Evolutionary conservation across 2,329 filamentous ascomycete species (phyloP), one percentile per base, ranked within the genome.

Genomic region (Clarireedia monteithiana): DNA sequence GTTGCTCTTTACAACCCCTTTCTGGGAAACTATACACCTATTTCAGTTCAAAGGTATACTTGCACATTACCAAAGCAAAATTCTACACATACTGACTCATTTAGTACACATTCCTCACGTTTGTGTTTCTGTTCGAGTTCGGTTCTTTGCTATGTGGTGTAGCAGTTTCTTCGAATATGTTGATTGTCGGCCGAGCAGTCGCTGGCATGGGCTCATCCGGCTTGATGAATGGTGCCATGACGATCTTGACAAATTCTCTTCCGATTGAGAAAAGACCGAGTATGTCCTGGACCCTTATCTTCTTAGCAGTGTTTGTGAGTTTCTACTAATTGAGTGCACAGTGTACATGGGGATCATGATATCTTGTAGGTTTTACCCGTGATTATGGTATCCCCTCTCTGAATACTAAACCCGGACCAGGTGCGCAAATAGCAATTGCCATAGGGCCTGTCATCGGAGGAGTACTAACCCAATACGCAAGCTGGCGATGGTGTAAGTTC

Each of bases 161-260:
- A 55, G 75, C 80, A 0, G 68, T 63, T 0, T 76, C 71, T 14
- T 78, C 77, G 0, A 61, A 66, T 0, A 78, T 77, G 70, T 74
- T 84, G 53, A 83, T 84, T 53, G 64, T 75, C 5, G 79, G 80
- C 2, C 73, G 80, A 4, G 76, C 76, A 2, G 67, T 83, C 3
- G 76, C 80, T 0, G 81, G 80, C 0, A 58, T 76, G 0, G 80
- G 81, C 1, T 72, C 72, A 2, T 73, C 79, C 1, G 81, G 76
- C 0, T 59, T 83, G 2, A 70, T 74, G 56, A 78, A 74, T n/a
- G 80, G 80, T 0, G 70, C 70, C 3, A 67, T 82, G 61, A 79
- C 71, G 6, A 78, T 82, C 38, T 10, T 56, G 15, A n/a, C 48
- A 17, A 17, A 27, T 6, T 54, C 42, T 39, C 42, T 39, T 7